A percentile compares a stretch with the other conserved stretches of the same genome.
These are phyloP conservation scores for Thymus mandschuricus DNA, from an alignment of 257 asterid genomes.

Conservation along the genomic window DNA sequence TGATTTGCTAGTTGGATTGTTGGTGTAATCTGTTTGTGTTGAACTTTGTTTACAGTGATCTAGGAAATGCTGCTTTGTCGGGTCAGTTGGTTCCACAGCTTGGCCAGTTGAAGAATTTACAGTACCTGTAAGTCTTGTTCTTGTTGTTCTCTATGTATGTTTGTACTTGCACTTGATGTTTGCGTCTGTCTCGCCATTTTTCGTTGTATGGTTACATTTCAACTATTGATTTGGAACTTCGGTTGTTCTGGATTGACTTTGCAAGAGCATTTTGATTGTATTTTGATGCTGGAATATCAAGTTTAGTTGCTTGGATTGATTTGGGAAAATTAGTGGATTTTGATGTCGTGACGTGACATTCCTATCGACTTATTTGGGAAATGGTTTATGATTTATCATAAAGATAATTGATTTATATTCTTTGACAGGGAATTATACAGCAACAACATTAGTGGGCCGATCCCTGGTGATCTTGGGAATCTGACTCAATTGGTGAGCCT, in stretches of 20 bases:
- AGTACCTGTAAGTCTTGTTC: conserved; percentile 73
- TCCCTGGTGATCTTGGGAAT: conserved; percentile 92
- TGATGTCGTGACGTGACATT: too few relatives aligned
- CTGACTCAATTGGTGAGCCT: conserved; percentile 97
- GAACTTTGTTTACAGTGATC: conserved; percentile 61
- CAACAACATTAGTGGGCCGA: conserved; percentile 82
- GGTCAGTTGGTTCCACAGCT: conserved; percentile 94
- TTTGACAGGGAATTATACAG: conserved; percentile 88
- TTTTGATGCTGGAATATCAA: neutral
- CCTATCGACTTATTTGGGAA: neutral
- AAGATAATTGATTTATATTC: conserved; percentile 23
- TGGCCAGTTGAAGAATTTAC: conserved; percentile 92
- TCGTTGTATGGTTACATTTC: neutral
- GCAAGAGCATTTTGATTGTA: neutral
- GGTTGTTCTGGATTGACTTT: neutral
- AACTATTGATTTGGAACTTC: neutral
- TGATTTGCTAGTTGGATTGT: conserved; percentile 19
- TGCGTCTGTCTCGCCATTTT: neutral
- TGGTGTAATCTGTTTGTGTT: conserved; percentile 15
- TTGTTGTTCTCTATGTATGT: neutral
- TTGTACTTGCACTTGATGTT: conserved; percentile 6
- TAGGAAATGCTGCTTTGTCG: conserved; percentile 96
- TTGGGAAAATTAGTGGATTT: too few relatives aligned
- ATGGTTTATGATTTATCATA: neutral
- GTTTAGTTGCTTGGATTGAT: too few relatives aligned